These are phyloP conservation scores for Jacaranda mimosifolia DNA, from an alignment of 257 asterid species.

Conservation along the genomic window DNA sequence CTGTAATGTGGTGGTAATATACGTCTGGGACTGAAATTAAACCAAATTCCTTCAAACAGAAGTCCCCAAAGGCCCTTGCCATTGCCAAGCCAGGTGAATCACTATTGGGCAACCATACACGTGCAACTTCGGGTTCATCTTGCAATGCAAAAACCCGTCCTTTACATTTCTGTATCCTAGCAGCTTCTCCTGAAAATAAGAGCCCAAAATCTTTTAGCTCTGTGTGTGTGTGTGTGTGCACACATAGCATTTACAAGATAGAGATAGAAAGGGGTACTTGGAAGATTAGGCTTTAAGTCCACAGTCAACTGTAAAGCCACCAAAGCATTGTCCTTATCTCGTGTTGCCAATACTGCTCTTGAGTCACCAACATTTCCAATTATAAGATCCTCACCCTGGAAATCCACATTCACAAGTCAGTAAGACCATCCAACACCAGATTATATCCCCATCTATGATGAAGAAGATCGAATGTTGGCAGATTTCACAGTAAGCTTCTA, in stretches of 20 bases:
- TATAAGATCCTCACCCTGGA: slow-evolving; percentile 89
- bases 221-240: too few species aligned
- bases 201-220: not conserved
- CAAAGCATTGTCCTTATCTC: slow-evolving; percentile 75
- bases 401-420: not conserved
- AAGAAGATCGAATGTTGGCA: not conserved
- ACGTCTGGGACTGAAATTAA: slow-evolving; percentile 95
- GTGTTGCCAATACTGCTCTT: slow-evolving; percentile 91
- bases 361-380: slow-evolving; percentile 98
- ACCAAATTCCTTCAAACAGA: slow-evolving; percentile 97
- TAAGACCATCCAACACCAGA: not conserved
- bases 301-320: slow-evolving; percentile 89
- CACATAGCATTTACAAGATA: not conserved
- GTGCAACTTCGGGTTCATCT: slow-evolving; percentile 99
- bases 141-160: slow-evolving; percentile 98
- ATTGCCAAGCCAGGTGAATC: slow-evolving; percentile 98
- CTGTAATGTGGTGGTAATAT: slow-evolving; percentile 78
- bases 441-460: not conserved
- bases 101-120: slow-evolving; percentile 98
- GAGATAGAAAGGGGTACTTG: slow-evolving; percentile 60
- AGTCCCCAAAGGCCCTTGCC: slow-evolving; percentile 99
- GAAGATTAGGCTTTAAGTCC: slow-evolving; percentile 99
- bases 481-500: not conserved
- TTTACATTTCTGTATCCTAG: slow-evolving; percentile 90
- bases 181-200: slow-evolving; percentile 80